Conservation (phyloP, 2,329 filamentous ascomycete species). For the Hypoxylon sp. region DNA sequence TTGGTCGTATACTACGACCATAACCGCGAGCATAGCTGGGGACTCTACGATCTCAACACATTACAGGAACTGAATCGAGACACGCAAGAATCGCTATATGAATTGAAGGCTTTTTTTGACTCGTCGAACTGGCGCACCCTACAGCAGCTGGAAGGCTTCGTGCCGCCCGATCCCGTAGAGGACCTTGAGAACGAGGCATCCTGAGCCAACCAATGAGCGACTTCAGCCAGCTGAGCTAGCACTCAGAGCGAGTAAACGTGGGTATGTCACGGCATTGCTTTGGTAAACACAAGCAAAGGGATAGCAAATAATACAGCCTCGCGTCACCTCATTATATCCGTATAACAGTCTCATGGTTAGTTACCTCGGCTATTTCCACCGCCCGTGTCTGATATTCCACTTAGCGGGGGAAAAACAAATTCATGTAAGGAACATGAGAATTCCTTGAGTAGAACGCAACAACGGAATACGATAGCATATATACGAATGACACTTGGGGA, state of each 20-base stretch:
- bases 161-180: background rate
- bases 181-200: background rate
- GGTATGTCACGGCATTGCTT: background rate
- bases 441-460: background rate
- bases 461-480: background rate
- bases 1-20: constrained; percentile 7
- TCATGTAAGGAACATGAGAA: background rate
- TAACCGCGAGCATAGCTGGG: background rate
- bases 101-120: background rate
- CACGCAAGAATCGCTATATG: background rate
- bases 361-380: background rate
- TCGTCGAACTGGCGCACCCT: background rate
- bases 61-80: constrained; percentile 4
- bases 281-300: background rate
- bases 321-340: background rate
- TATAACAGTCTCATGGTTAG: background rate
- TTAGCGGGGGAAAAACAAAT: background rate
- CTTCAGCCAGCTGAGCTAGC: background rate
- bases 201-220: background rate
- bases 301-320: background rate
- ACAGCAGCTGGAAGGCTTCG: background rate
- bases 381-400: constrained; percentile 5
- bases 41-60: background rate
- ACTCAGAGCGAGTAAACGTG: background rate
- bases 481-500: background rate